These are phyloP conservation scores for Starmerella bacillaris DNA, from an alignment of 805 yeast genomes.

Conservation along the genomic window DNA sequence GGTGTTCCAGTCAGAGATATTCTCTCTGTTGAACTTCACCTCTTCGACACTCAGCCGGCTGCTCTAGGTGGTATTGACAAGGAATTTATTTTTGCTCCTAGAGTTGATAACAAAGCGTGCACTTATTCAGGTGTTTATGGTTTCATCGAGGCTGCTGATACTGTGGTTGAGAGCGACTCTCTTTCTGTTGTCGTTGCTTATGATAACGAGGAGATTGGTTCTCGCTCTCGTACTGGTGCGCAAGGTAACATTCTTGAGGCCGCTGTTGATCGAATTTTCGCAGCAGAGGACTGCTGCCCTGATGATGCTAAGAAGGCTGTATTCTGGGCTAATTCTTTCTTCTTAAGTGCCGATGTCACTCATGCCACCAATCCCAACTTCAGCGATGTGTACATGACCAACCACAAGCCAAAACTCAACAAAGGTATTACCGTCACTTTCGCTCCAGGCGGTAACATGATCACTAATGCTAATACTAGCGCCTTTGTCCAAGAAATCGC, in stretches of 20 bases:
- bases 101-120: conserved; percentile 73
- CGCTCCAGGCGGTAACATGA: conserved; percentile 71
- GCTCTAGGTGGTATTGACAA: conserved; percentile 56
- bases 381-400: conserved; percentile 41
- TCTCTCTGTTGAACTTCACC: conserved; percentile 54
- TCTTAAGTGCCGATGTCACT: conserved; percentile 68
- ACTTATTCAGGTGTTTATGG: conserved; percentile 53
- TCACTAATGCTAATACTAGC: conserved; percentile 58
- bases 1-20: conserved; percentile 42
- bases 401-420: conserved; percentile 68
- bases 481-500: conserved; percentile 59
- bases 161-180: conserved; percentile 20
- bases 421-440: conserved; percentile 51
- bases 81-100: conserved; percentile 65
- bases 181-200: conserved; percentile 42
- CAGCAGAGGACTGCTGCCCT: conserved; percentile 11
- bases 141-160: conserved; percentile 31
- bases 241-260: conserved; percentile 56
- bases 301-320: conserved; percentile 25
- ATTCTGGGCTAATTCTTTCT: conserved; percentile 53
- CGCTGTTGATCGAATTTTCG: conserved; percentile 33
- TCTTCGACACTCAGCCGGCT: conserved; percentile 70
- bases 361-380: conserved; percentile 67
- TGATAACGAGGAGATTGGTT: conserved; percentile 76
- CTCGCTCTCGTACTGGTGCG: conserved; percentile 65